Conservation (phyloP, 345 rosid species). For the Lumnitzera racemosa region DNA sequence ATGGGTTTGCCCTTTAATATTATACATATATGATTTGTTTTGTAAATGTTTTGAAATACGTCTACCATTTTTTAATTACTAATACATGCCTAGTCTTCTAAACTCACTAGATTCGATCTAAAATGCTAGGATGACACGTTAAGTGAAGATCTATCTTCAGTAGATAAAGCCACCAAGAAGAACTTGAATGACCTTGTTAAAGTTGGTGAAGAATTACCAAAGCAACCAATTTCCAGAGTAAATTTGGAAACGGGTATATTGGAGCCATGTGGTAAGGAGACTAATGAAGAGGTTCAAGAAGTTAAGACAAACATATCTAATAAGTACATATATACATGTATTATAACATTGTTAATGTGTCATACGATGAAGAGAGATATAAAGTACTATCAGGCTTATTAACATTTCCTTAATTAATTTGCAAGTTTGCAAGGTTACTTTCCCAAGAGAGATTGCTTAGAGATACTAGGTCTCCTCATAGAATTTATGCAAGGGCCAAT, state of each 20-base stretch:
- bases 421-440: conserved; percentile 13
- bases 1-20: too few relatives aligned
- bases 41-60: too few relatives aligned
- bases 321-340: too few relatives aligned
- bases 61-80: too few relatives aligned
- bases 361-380: too few relatives aligned
- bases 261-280: conserved; percentile 9
- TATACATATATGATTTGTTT: too few relatives aligned
- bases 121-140: conserved; percentile 16
- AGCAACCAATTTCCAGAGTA: conserved; percentile 24
- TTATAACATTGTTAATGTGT: too few relatives aligned
- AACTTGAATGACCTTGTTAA: conserved; percentile 17
- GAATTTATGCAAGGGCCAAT: too few relatives aligned
- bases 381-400: too few relatives aligned
- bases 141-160: conserved; percentile 9
- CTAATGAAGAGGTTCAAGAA: conserved; percentile 20
- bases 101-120: too few relatives aligned
- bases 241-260: conserved; percentile 15
- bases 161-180: conserved; percentile 14
- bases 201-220: conserved; percentile 18
- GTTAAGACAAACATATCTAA: background rate
- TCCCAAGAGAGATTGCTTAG: conserved; percentile 10
- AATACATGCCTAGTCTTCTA: too few relatives aligned
- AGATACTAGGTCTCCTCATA: background rate
- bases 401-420: background rate